Evolutionary conservation across 371 early-diverging fungal species (phyloP).

Genomic region (Mucor piriformis): DNA sequence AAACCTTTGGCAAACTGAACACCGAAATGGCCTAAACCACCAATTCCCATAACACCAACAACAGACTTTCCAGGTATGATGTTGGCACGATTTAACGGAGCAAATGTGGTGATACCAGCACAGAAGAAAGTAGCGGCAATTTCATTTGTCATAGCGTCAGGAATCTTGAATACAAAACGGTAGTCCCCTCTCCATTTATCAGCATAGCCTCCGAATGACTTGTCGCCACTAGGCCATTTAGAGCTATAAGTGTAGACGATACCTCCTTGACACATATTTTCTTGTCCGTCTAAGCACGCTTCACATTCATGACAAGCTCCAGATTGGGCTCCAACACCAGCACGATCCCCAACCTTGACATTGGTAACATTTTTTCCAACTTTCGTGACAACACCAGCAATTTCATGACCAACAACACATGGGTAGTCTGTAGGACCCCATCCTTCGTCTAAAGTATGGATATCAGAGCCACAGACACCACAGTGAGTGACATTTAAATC

Average conservation of each 20-base stretch:
- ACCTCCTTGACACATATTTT: conserved; percentile 38
- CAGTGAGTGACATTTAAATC: conserved; percentile 64
- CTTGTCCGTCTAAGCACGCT: conserved; percentile 30
- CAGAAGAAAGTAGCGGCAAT: conserved; percentile 54
- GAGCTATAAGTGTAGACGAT: conserved; percentile 66
- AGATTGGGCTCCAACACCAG: conserved; percentile 71
- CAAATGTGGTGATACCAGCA: conserved; percentile 61
- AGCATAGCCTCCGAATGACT: conserved; percentile 68
- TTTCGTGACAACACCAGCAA: conserved; percentile 58
- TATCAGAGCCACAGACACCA: conserved; percentile 57
- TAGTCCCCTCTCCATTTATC: conserved; percentile 61
- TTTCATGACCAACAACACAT: conserved; percentile 68
- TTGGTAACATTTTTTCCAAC: conserved; percentile 50
- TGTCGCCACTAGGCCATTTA: conserved; percentile 51
- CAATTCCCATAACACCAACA: conserved; percentile 75
- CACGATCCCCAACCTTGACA: conserved; percentile 64
- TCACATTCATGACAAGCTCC: conserved; percentile 43
- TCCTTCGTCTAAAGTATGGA: conserved; percentile 68
- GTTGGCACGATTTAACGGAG: conserved; percentile 54
- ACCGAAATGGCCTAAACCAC: conserved; percentile 78
- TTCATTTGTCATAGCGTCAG: conserved; percentile 29
- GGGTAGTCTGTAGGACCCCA: conserved; percentile 70
- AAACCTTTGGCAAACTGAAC: conserved; percentile 58
- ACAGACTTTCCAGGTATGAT: conserved; percentile 48
- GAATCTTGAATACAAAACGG: conserved; percentile 59